These are phyloP conservation scores for Bryopsis sp. DNA, from an alignment of 139 green algal species.

Conservation along the genomic window DNA sequence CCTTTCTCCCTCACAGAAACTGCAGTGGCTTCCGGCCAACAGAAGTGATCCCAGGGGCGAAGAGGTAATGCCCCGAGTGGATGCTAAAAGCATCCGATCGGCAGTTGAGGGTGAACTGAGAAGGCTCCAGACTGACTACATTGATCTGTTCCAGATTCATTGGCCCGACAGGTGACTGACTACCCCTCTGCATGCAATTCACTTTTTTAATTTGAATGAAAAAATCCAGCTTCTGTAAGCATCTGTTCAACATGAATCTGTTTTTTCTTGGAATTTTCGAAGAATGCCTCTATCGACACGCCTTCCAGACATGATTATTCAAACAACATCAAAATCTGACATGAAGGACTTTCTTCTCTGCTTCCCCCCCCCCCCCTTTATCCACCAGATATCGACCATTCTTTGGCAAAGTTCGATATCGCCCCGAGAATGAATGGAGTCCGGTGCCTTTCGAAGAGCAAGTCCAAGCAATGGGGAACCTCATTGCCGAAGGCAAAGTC, in stretches of 20 bases:
- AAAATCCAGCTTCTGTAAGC: too few species aligned
- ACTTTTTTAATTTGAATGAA: too few species aligned
- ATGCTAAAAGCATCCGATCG: conserved; percentile 34
- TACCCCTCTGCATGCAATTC: background rate
- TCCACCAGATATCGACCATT: conserved; percentile 22
- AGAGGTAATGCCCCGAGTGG: conserved; percentile 20
- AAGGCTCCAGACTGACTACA: conserved; percentile 50
- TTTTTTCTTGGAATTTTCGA: background rate
- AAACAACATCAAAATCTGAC: too few species aligned
- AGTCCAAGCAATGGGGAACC: conserved; percentile 37
- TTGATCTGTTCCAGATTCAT: conserved; percentile 67
- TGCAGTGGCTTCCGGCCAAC: background rate
- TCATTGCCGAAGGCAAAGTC: conserved; percentile 76
- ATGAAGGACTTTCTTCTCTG: too few species aligned
- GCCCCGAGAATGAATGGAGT: conserved; percentile 19
- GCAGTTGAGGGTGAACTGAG: conserved; percentile 41
- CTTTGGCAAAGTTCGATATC: conserved; percentile 21
- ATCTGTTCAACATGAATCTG: too few species aligned
- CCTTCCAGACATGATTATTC: too few species aligned
- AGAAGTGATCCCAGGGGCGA: background rate
- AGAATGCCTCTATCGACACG: background rate
- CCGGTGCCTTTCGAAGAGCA: conserved; percentile 24
- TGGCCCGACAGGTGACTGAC: conserved; percentile 31
- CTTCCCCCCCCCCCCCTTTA: background rate
- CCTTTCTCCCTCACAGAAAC: too few species aligned